Evolutionary conservation across 805 yeast species (phyloP).

Genomic region (Hanseniaspora nectarophila): DNA sequence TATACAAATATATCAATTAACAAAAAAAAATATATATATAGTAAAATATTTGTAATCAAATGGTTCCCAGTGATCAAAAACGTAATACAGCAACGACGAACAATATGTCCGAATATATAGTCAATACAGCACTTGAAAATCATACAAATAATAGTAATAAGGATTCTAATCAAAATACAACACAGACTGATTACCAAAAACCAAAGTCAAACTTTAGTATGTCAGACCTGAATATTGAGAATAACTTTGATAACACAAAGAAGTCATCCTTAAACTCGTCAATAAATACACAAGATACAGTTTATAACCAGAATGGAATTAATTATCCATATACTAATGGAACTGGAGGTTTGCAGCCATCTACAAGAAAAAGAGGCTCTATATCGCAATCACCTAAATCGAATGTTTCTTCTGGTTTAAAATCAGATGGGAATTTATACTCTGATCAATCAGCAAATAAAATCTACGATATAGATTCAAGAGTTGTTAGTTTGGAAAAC

Average conservation of each 20-base stretch:
- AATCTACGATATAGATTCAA: slow-evolving; percentile 6
- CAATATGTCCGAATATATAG: background rate
- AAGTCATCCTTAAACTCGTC: background rate
- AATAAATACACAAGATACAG: slow-evolving; percentile 1
- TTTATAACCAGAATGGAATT: background rate
- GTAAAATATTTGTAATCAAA: no score
- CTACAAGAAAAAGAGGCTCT: slow-evolving; percentile 1
- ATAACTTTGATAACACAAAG: background rate
- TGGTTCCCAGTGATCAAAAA: background rate
- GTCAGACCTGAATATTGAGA: background rate
- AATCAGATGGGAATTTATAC: background rate
- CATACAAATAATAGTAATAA: background rate
- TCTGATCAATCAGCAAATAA: background rate
- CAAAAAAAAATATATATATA: no score
- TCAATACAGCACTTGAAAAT: background rate
- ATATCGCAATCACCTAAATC: slow-evolving; percentile 13
- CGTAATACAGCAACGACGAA: background rate
- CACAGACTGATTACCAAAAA: background rate
- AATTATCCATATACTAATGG: background rate
- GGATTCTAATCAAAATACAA: background rate
- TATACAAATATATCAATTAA: background rate
- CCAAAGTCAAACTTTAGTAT: background rate
- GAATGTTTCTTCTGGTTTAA: slow-evolving; percentile 3
- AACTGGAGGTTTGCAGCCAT: background rate
- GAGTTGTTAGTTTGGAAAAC: slow-evolving; percentile 2